Evolutionary conservation across 1,139 yeast genomes (phyloP).

Genomic region (Lodderomyces beijingensis): DNA sequence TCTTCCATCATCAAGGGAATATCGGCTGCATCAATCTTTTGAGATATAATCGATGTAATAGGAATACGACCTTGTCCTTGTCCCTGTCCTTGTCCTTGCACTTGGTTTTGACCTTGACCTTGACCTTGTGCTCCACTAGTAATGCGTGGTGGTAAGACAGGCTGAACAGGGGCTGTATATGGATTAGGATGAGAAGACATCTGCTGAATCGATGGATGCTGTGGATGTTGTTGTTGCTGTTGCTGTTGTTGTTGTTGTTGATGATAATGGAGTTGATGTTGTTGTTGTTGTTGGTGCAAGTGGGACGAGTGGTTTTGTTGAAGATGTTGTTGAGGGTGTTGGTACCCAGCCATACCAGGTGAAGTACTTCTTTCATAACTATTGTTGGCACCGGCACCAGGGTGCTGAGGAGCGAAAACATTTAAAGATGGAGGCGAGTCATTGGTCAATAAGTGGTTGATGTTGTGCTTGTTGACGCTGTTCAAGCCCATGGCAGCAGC

Average conservation of each 20-base stretch:
- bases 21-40: constrained; percentile 14
- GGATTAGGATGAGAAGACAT: not conserved
- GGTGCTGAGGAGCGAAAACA: not conserved
- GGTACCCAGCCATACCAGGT: constrained; percentile 1
- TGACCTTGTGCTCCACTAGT: too few relatives aligned
- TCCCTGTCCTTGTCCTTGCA: constrained; percentile 1
- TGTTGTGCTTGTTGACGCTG: constrained; percentile 10
- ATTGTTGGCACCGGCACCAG: not conserved
- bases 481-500: not conserved
- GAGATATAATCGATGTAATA: constrained; percentile 16
- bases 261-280: not conserved
- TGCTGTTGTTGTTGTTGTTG: not conserved
- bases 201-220: not conserved
- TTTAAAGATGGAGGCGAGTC: constrained; percentile 10
- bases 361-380: constrained; percentile 4
- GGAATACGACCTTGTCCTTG: constrained; percentile 14
- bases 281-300: constrained; percentile 3
- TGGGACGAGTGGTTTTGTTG: constrained; percentile 1
- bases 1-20: constrained; percentile 9
- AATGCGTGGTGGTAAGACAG: not conserved
- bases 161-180: not conserved
- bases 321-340: constrained; percentile 3
- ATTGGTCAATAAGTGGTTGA: constrained; percentile 12
- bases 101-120: not conserved
- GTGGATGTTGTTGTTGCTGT: constrained; percentile 1